Conservation (phyloP, 1,284 basidiomycete species). For the Tylopilus orsonianus region DNA sequence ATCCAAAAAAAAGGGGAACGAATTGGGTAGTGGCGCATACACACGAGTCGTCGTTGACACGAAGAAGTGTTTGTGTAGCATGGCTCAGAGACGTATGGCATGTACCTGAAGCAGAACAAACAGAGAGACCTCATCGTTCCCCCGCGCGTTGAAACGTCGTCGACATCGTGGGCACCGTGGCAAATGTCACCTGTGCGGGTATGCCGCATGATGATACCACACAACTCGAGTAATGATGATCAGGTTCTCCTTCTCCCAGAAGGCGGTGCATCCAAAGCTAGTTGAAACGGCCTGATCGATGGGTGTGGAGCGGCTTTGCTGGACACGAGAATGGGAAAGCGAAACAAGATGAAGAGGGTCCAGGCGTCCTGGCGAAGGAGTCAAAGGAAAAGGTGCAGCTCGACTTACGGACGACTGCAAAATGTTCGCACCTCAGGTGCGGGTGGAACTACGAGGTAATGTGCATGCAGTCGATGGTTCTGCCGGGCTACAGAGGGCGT, state of each 20-base stretch:
- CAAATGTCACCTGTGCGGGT: conserved; percentile 21
- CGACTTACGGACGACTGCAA: too few species aligned
- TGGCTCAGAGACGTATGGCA: conserved; percentile 46
- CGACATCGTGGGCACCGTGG: conserved; percentile 12
- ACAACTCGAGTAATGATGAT: conserved; percentile 13
- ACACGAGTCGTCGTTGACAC: conserved; percentile 31
- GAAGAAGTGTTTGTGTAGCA: conserved; percentile 34
- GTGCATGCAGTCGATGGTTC: too few species aligned
- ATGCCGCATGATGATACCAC: conserved; percentile 17
- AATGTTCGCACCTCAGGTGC: too few species aligned
- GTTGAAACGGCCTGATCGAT: conserved; percentile 25
- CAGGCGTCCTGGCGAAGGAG: too few species aligned
- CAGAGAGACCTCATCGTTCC: conserved; percentile 17
- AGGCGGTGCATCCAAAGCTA: conserved; percentile 12
- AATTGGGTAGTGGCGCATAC: conserved; percentile 16
- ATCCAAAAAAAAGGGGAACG: conserved; percentile 15
- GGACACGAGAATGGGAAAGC: conserved; percentile 29
- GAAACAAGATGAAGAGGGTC: too few species aligned
- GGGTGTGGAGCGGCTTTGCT: conserved; percentile 20
- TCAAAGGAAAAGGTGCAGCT: too few species aligned
- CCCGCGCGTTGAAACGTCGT: conserved; percentile 23
- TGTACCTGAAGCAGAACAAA: conserved; percentile 26
- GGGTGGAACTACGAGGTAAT: too few species aligned
- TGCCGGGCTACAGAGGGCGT: too few species aligned
- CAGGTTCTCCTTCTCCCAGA: conserved; percentile 14